Percentiles rank a stretch among this genome's conserved stretches.
These are phyloP conservation scores for Flaveria linearis DNA, from an alignment of 129 eudicot genomes.

Conservation along the genomic window DNA sequence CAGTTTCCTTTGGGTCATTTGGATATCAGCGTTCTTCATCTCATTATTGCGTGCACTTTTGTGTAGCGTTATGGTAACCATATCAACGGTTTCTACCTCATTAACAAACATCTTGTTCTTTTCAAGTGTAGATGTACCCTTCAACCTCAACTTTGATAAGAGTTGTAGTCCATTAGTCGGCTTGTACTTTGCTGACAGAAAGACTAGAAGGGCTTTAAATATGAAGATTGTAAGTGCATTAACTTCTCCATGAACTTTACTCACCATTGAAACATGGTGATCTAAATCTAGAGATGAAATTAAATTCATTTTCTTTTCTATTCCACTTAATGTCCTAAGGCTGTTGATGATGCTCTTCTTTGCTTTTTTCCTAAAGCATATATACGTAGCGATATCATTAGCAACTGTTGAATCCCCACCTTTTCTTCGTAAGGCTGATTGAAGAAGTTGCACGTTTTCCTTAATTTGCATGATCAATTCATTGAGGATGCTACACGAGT, in stretches of 20 bases:
- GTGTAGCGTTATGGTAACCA: slow-evolving; percentile 11
- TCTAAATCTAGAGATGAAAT: slow-evolving; percentile 12
- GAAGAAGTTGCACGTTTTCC: slow-evolving; percentile 48
- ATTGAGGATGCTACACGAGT: slow-evolving; percentile 36
- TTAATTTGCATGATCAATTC: slow-evolving; percentile 32
- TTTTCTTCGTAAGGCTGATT: slow-evolving; percentile 54
- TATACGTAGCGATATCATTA: slow-evolving; percentile 26
- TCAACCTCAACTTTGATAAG: slow-evolving; percentile 18
- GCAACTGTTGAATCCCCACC: slow-evolving; percentile 29
- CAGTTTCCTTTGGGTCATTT: slow-evolving; percentile 4
- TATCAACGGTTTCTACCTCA: slow-evolving; percentile 27
- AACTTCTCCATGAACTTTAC: slow-evolving; percentile 36
- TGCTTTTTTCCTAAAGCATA: slow-evolving; percentile 39
- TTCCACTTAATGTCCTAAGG: slow-evolving; percentile 37
- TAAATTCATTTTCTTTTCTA: slow-evolving; percentile 36
- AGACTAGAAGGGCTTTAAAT: slow-evolving; percentile 33
- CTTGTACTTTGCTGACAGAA: slow-evolving; percentile 20
- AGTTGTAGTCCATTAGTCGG: not conserved
- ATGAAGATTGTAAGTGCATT: slow-evolving; percentile 22
- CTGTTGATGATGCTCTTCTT: slow-evolving; percentile 38
- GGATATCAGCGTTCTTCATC: slow-evolving; percentile 15
- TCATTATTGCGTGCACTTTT: not conserved
- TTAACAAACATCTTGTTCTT: not conserved
- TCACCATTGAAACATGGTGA: slow-evolving; percentile 26
- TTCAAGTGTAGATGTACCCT: not conserved